These are phyloP conservation scores for Ploettnerulaceae sp. DNA, from an alignment of 2,329 filamentous ascomycete genomes.

Conservation along the genomic window DNA sequence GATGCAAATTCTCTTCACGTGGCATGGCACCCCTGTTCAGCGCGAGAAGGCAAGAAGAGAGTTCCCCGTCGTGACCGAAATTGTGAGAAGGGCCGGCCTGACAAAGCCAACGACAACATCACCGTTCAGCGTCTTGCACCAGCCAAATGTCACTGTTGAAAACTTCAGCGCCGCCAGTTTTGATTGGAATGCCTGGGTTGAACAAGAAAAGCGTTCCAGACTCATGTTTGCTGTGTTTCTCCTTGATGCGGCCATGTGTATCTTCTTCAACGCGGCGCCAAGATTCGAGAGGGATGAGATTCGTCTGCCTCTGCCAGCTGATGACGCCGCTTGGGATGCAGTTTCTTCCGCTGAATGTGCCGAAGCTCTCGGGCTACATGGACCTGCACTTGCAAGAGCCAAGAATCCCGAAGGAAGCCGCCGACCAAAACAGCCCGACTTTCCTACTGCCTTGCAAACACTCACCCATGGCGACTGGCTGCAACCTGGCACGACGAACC, in stretches of 20 bases:
- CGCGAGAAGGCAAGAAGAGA: conserved; percentile 57
- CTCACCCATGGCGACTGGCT: conserved; percentile 56
- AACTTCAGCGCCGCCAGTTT: conserved; percentile 49
- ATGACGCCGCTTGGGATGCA: conserved; percentile 72
- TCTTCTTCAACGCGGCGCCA: conserved; percentile 67
- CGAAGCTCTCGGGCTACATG: conserved; percentile 59
- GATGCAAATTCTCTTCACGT: conserved; percentile 57
- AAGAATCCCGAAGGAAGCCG: conserved; percentile 59
- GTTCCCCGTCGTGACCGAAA: conserved; percentile 51
- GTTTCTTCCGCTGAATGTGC: conserved; percentile 54
- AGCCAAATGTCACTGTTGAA: conserved; percentile 44
- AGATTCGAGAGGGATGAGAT: conserved; percentile 61
- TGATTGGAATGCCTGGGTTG: conserved; percentile 63
- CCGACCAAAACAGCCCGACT: conserved; percentile 58
- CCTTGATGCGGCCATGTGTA: conserved; percentile 57
- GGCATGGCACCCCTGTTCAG: conserved; percentile 65
- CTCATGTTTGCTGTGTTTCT: conserved; percentile 62
- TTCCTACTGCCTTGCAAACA: conserved; percentile 56
- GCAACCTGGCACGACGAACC: conserved; percentile 61
- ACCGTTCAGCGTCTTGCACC: conserved; percentile 56
- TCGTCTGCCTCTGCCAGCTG: conserved; percentile 61
- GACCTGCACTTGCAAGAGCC: conserved; percentile 48
- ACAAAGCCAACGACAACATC: conserved; percentile 48
- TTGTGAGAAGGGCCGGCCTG: conserved; percentile 54
- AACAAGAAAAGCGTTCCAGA: conserved; percentile 64